phyloP scores from a whole-genome alignment of 495 filamentous ascomycete species.

The Diplogelasinospora grovesii region DNA sequence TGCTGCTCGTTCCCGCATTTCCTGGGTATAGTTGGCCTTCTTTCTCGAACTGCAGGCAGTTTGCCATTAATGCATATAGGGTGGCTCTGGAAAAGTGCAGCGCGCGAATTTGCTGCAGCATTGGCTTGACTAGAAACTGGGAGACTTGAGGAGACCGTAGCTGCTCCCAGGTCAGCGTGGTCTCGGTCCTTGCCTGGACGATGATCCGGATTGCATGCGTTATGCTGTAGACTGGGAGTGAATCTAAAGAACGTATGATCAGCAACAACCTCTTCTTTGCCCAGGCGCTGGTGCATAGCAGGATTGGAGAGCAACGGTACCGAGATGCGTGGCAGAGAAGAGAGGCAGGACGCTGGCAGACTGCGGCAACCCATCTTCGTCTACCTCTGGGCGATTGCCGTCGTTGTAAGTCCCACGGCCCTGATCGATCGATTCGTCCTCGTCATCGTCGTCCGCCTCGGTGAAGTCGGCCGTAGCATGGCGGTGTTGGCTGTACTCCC shows the following conservation, averaged over 20 bases:
- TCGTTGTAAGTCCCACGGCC: constrained; percentile 18
- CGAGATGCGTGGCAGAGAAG: constrained; percentile 75
- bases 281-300: not conserved
- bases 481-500: constrained; percentile 32
- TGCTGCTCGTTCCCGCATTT: constrained; percentile 73
- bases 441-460: constrained; percentile 46
- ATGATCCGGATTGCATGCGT: constrained; percentile 82
- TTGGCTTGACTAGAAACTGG: constrained; percentile 88
- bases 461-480: constrained; percentile 54
- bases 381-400: constrained; percentile 27
- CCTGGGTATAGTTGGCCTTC: constrained; percentile 74
- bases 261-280: constrained; percentile 3
- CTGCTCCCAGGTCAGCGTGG: constrained; percentile 92
- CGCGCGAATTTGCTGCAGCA: constrained; percentile 71
- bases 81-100: constrained; percentile 80
- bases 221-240: constrained; percentile 79
- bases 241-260: constrained; percentile 19
- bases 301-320: constrained; percentile 33
- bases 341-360: constrained; percentile 66
- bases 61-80: constrained; percentile 83
- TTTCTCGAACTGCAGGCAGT: constrained; percentile 87
- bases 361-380: constrained; percentile 48
- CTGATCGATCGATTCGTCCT: constrained; percentile 40
- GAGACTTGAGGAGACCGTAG: constrained; percentile 89
- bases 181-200: constrained; percentile 77